Conservation (phyloP, 192 early-diverging fungal species). For the Endogone sp. region DNA sequence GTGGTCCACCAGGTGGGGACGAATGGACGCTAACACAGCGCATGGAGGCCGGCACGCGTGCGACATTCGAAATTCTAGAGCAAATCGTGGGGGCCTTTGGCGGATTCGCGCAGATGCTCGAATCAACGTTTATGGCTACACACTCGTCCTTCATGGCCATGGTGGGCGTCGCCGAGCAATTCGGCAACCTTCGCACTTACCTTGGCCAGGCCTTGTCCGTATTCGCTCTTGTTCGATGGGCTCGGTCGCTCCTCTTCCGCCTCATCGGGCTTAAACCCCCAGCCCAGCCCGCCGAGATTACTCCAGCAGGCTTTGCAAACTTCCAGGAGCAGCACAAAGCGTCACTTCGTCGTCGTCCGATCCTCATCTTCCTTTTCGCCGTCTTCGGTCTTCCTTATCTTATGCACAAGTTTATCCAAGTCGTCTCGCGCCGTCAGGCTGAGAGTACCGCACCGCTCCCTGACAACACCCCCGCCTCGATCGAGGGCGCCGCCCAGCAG, state of each 20-base stretch:
- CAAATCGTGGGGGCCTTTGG: slow-evolving; percentile 94
- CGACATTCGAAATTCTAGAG: slow-evolving; percentile 92
- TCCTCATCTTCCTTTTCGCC: slow-evolving; percentile 81
- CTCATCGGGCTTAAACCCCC: slow-evolving; percentile 61
- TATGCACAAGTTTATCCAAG: slow-evolving; percentile 83
- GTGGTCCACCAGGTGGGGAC: slow-evolving; percentile 58
- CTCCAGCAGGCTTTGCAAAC: slow-evolving; percentile 66
- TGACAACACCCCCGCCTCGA: slow-evolving; percentile 11
- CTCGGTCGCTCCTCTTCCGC: slow-evolving; percentile 62
- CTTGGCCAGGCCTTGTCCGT: slow-evolving; percentile 82
- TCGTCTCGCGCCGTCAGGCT: slow-evolving; percentile 52
- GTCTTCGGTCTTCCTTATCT: slow-evolving; percentile 89
- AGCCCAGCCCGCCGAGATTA: slow-evolving; percentile 71
- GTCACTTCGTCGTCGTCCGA: slow-evolving; percentile 62
- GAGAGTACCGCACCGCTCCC: slow-evolving; percentile 26
- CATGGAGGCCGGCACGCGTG: slow-evolving; percentile 86
- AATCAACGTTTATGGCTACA: slow-evolving; percentile 96
- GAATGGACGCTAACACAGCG: slow-evolving; percentile 72
- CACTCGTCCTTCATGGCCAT: slow-evolving; percentile 92
- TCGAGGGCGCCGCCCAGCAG: not conserved
- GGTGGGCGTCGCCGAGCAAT: slow-evolving; percentile 97
- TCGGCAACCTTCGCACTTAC: slow-evolving; percentile 84
- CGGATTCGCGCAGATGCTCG: slow-evolving; percentile 97
- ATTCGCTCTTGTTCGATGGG: slow-evolving; percentile 68
- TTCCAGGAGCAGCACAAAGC: slow-evolving; percentile 56